These are phyloP conservation scores for Fusarium sp. DNA, from an alignment of 2,329 filamentous ascomycete species.

Conservation along the genomic window DNA sequence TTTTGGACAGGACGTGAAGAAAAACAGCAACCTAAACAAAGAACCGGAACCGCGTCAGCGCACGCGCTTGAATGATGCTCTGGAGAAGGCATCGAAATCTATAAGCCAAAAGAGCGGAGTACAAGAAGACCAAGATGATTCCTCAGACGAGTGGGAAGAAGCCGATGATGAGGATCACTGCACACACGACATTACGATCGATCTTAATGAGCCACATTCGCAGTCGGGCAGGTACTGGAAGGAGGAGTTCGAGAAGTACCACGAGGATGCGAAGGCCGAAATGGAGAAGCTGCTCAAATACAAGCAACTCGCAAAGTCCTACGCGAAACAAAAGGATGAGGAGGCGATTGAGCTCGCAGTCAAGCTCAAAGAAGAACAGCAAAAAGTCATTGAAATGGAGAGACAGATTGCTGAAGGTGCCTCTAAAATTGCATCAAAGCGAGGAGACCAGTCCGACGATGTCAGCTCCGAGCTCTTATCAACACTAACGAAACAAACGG, in stretches of 20 bases:
- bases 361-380: slow-evolving; percentile 76
- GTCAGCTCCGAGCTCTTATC: slow-evolving; percentile 63
- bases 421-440: slow-evolving; percentile 62
- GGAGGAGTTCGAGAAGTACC: slow-evolving; percentile 79
- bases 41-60: slow-evolving; percentile 49
- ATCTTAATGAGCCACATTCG: slow-evolving; percentile 79
- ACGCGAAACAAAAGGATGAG: slow-evolving; percentile 80
- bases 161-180: slow-evolving; percentile 58
- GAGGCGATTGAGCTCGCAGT: slow-evolving; percentile 75
- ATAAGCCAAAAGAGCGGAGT: slow-evolving; percentile 13
- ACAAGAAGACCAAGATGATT: slow-evolving; percentile 33
- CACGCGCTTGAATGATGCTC: slow-evolving; percentile 60
- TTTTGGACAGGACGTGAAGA: slow-evolving; percentile 69
- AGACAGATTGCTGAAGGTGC: slow-evolving; percentile 71
- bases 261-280: slow-evolving; percentile 77
- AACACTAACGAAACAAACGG: slow-evolving; percentile 69
- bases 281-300: slow-evolving; percentile 84
- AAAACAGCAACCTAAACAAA: slow-evolving; percentile 53
- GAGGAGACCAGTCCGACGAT: slow-evolving; percentile 53
- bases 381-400: slow-evolving; percentile 74
- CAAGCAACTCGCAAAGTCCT: slow-evolving; percentile 83
- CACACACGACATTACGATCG: slow-evolving; percentile 74
- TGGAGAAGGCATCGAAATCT: slow-evolving; percentile 54
- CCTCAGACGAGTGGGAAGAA: slow-evolving; percentile 65
- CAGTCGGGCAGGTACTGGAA: slow-evolving; percentile 86